Evolutionary conservation across 2,329 filamentous ascomycete genomes (phyloP).

Genomic region (Talaromyces sp.): DNA sequence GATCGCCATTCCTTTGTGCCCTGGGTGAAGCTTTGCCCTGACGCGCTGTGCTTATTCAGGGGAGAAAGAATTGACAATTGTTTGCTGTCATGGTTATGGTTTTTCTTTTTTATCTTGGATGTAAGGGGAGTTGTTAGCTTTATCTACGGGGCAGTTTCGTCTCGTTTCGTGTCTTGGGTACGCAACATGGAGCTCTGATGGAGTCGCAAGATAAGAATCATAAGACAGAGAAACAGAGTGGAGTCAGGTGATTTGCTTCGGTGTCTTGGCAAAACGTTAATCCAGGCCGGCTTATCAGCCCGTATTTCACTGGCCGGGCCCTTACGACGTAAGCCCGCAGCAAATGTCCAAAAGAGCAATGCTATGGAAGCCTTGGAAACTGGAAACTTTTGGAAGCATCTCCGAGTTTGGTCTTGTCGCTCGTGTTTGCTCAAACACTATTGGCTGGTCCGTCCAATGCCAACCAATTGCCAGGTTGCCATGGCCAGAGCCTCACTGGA

Average conservation of each 20-base stretch:
- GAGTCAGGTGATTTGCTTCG: slow-evolving; percentile 1
- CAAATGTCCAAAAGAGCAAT: not conserved
- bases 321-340: no score
- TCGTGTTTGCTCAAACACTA: no score
- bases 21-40: not conserved
- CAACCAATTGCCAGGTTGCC: not conserved
- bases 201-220: not conserved
- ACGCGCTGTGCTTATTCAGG: not conserved
- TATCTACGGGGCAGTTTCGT: slow-evolving; percentile 7
- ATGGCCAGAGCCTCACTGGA: not conserved
- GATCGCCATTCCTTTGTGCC: not conserved
- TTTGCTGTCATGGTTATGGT: slow-evolving; percentile 2
- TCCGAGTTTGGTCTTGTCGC: not conserved
- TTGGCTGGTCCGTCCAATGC: not conserved
- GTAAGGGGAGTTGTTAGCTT: not conserved
- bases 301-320: no score
- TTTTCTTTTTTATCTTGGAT: not conserved
- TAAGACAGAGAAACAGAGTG: not conserved
- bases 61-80: slow-evolving; percentile 6
- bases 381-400: not conserved
- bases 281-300: not conserved
- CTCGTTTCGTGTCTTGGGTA: not conserved
- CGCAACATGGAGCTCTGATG: not conserved
- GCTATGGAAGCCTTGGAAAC: not conserved
- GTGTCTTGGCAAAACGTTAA: slow-evolving; percentile 1